A percentile compares a stretch with the other conserved stretches of the same genome.
These are phyloP conservation scores for Gliomastix tumulicola DNA, from an alignment of 2,329 filamentous ascomycete genomes.

Conservation along the genomic window DNA sequence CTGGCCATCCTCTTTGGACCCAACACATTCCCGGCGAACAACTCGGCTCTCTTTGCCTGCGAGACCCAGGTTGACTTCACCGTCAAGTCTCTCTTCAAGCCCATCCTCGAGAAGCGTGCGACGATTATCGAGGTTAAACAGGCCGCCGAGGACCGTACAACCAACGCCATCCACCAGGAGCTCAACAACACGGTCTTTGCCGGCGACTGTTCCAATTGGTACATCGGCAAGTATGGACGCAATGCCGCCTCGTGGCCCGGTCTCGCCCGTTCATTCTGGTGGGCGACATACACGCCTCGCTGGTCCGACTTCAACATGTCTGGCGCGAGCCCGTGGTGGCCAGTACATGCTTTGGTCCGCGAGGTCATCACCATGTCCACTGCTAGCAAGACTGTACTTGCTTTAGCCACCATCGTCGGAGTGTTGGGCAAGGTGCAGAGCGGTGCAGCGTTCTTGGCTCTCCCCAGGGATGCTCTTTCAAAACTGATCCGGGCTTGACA, in stretches of 20 bases:
- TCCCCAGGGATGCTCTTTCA: no score
- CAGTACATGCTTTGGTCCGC: neutral
- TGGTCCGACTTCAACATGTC: neutral
- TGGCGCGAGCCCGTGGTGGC: neutral
- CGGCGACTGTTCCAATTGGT: slow-evolving; percentile 11
- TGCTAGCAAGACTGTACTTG: no score
- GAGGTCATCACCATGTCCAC: no score
- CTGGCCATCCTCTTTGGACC: slow-evolving; percentile 17
- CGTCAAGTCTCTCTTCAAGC: slow-evolving; percentile 16
- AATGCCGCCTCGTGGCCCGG: slow-evolving; percentile 25
- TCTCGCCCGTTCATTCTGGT: slow-evolving; percentile 19
- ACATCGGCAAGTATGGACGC: slow-evolving; percentile 10
- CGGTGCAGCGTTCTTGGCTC: no score
- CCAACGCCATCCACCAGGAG: slow-evolving; percentile 9
- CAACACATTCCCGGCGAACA: slow-evolving; percentile 16
- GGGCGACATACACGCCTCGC: slow-evolving; percentile 14
- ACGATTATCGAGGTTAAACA: slow-evolving; percentile 2
- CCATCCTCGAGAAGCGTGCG: slow-evolving; percentile 16
- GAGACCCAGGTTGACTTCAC: slow-evolving; percentile 17
- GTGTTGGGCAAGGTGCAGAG: no score
- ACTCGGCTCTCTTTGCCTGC: slow-evolving; percentile 15
- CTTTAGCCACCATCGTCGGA: no score
- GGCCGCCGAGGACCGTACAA: slow-evolving; percentile 7
- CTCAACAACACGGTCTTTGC: slow-evolving; percentile 9
- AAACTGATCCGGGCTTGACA: no score